A percentile compares a stretch with the other conserved stretches of the same genome.
These are phyloP conservation scores for Arabis alpina DNA, from an alignment of 345 rosid species.

Conservation along the genomic window DNA sequence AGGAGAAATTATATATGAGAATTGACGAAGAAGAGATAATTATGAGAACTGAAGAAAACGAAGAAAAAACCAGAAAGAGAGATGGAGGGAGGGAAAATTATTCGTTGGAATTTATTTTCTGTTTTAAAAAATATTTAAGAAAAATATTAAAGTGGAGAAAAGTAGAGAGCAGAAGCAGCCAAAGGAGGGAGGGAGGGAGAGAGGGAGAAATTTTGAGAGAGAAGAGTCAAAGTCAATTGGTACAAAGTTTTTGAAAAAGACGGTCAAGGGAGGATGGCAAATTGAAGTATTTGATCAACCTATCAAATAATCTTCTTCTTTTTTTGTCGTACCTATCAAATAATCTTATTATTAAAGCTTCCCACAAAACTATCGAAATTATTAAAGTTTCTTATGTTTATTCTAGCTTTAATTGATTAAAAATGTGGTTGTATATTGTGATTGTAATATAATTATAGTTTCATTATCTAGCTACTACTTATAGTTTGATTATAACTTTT, in stretches of 20 bases:
- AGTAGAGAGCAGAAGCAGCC: constrained; percentile 42
- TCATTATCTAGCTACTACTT: too few relatives aligned
- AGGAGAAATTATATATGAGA: background rate
- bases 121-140: constrained; percentile 7
- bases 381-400: too few relatives aligned
- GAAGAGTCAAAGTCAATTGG: constrained; percentile 43
- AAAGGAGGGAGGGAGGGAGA: constrained; percentile 14
- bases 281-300: background rate
- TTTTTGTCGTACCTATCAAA: background rate
- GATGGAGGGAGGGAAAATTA: constrained; percentile 41
- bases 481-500: background rate
- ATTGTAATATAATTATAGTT: background rate
- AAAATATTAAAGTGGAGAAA: constrained; percentile 25
- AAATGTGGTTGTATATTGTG: too few relatives aligned
- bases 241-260: constrained; percentile 27
- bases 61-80: background rate
- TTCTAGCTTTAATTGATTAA: background rate
- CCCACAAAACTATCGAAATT: background rate
- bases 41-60: background rate
- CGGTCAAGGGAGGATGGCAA: constrained; percentile 49
- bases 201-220: background rate
- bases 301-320: background rate
- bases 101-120: constrained; percentile 24
- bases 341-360: background rate
- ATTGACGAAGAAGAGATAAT: background rate